Conservation (phyloP, 805 yeast species). For the Kockiozyma suomiensis region DNA sequence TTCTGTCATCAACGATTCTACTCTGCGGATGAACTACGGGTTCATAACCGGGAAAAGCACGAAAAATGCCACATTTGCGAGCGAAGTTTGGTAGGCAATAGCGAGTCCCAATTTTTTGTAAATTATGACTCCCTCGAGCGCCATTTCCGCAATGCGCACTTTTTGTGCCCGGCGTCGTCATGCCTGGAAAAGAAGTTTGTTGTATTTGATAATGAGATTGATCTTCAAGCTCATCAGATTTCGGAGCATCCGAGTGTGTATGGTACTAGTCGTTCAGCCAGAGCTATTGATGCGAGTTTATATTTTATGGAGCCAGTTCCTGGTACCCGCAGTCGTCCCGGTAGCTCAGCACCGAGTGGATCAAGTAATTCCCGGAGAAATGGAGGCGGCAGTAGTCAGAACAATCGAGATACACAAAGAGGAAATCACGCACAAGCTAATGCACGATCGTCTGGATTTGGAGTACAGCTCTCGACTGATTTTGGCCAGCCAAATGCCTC, state of each 20-base stretch:
- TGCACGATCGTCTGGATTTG: constrained; percentile 10
- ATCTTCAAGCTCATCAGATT: constrained; percentile 83
- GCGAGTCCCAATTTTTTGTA: constrained; percentile 71
- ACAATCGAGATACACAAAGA: constrained; percentile 1
- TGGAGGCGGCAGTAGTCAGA: background rate
- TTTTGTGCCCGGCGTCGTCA: constrained; percentile 68
- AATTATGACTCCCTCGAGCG: constrained; percentile 72
- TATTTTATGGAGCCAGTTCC: constrained; percentile 12
- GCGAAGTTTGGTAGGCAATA: constrained; percentile 51
- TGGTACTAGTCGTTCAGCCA: constrained; percentile 38
- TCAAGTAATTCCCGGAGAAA: constrained; percentile 1
- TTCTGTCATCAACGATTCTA: constrained; percentile 81
- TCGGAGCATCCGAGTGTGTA: constrained; percentile 71
- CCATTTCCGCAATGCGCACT: constrained; percentile 78
- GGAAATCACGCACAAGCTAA: background rate
- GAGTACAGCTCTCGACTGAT: constrained; percentile 19
- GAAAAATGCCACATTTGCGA: constrained; percentile 92
- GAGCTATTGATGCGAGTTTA: constrained; percentile 26
- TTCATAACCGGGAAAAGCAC: constrained; percentile 81
- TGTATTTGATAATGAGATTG: constrained; percentile 84
- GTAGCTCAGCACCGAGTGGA: background rate
- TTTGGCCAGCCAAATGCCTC: constrained; percentile 10
- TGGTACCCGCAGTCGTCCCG: background rate
- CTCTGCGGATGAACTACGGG: constrained; percentile 80
- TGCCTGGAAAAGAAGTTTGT: constrained; percentile 91